Base-by-base conservation (phyloP, 106 monocot genomes). In the Dioscorea zingiberensis region DNA sequence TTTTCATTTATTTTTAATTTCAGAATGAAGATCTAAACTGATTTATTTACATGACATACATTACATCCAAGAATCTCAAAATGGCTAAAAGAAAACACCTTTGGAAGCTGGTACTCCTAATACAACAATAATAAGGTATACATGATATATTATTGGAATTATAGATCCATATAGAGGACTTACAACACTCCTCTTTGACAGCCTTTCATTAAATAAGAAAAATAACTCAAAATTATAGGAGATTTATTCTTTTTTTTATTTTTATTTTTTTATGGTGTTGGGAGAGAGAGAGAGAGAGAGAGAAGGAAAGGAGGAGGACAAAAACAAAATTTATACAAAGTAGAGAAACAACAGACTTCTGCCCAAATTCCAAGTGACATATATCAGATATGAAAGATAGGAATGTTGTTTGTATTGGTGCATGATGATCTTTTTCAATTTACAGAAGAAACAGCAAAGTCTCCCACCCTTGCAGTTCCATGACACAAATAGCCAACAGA, bases 341-440 rank as follows among this genome's bases (percentile, higher is more conserved):
- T 38, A 8, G 38, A 38, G 9, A 38, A 38, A 38, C 38, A 38
- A 38, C 38, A 38, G 57, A 27, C 29, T 27, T 17, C 29, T 30
- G 26, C 29, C 15, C 12, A 60, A 60, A 60, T 60, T 14, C 28
- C 29, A 30, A 60, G 45, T 7, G 23, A 11, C 45, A 46, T 23
- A 47, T 22, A 38, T 46, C 58, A 21, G 22, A 56, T 22, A 21
- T 47, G 63, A 81, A 69, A 71, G 68, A 53, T 57, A 45, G 74
- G 80, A 87, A 80, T 87, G 87, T 80, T 87, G 87, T 80, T 69
- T 87, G 76, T 83, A 83, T 86, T 79, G 58, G 59, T 81, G 81
- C 59, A 51, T 49, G 53, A 6, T 38, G 47, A 45, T 28, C 69
- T 47, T 67, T 71, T 22, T 55, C 72, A 71, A 38, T 65, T 77